Evolutionary conservation across 306 rosid species (phyloP).

Genomic region (Lupinus albus): DNA sequence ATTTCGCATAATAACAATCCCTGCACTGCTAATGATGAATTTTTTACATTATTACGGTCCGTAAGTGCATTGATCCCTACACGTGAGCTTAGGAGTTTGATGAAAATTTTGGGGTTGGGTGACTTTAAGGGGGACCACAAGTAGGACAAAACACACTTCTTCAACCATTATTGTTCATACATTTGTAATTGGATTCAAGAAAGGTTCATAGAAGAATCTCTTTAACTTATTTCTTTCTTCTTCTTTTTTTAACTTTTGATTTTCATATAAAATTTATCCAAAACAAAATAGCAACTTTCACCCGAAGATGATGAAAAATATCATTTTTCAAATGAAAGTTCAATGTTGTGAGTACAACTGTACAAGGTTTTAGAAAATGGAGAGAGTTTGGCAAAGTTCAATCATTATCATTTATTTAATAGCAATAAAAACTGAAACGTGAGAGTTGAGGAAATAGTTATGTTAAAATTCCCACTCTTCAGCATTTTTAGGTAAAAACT

Average conservation of each 20-base stretch:
- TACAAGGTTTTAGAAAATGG: neutral
- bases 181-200: too few species aligned
- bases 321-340: neutral
- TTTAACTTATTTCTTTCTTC: too few species aligned
- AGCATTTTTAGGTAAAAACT: too few species aligned
- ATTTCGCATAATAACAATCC: conserved; percentile 90
- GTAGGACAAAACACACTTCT: conserved; percentile 29
- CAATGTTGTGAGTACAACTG: neutral
- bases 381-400: neutral
- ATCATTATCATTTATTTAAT: too few species aligned
- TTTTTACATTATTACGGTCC: conserved; percentile 86
- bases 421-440: too few species aligned
- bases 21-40: conserved; percentile 94
- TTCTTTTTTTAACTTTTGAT: too few species aligned
- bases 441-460: too few species aligned
- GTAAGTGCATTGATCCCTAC: conserved; percentile 90
- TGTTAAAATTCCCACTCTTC: too few species aligned
- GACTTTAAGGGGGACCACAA: conserved; percentile 67
- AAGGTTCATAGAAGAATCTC: neutral
- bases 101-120: conserved; percentile 37
- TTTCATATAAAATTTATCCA: too few species aligned
- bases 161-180: conserved; percentile 27
- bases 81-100: conserved; percentile 72
- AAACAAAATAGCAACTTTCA: neutral
- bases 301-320: neutral